phyloP scores from a whole-genome alignment of 176 grass and related monocot species.

The Zoysia japonica region DNA sequence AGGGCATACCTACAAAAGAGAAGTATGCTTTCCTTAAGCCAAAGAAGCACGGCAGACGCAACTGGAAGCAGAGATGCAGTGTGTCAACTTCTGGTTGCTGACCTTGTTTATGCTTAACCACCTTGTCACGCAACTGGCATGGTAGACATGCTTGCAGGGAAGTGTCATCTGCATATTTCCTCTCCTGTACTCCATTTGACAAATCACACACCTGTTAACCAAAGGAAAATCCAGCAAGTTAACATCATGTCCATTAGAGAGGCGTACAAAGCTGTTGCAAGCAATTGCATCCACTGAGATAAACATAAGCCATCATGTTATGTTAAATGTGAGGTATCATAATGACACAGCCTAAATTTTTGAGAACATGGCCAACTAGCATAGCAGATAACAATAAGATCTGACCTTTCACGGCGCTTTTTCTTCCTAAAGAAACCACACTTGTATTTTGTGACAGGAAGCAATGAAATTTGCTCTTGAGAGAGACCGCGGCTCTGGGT shows the following conservation, averaged over 20 bases:
- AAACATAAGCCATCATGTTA: not conserved
- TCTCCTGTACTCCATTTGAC: constrained; percentile 95
- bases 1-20: constrained; percentile 69
- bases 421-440: constrained; percentile 94
- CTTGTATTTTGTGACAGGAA: constrained; percentile 92
- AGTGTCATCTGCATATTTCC: constrained; percentile 91
- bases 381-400: constrained; percentile 23
- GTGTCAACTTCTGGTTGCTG: not conserved
- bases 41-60: constrained; percentile 8
- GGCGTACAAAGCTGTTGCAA: constrained; percentile 6
- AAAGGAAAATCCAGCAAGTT: constrained; percentile 22
- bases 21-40: constrained; percentile 28
- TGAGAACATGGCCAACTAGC: not conserved
- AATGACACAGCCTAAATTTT: not conserved
- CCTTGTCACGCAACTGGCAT: constrained; percentile 76
- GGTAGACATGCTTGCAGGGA: constrained; percentile 93
- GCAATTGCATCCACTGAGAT: not conserved
- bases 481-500: constrained; percentile 86
- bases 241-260: constrained; percentile 23
- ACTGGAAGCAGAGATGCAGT: not conserved
- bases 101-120: constrained; percentile 99
- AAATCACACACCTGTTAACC: constrained; percentile 78
- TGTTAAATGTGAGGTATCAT: not conserved
- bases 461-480: constrained; percentile 78
- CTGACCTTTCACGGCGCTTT: constrained; percentile 66